Evolutionary conservation across 768 basidiomycete species (phyloP).

Genomic region (Baorangia bicolor): DNA sequence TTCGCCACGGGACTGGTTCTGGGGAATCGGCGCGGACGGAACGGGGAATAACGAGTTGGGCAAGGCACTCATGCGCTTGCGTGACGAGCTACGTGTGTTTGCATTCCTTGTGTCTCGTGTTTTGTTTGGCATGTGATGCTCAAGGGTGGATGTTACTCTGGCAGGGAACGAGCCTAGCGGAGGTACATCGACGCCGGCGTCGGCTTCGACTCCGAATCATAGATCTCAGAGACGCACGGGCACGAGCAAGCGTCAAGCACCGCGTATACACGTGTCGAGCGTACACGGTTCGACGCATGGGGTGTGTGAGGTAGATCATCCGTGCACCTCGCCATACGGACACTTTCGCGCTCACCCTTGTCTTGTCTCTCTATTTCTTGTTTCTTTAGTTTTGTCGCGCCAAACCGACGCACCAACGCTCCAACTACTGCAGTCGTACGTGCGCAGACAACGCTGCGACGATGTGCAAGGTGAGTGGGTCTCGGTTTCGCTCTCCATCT

Average conservation of each 20-base stretch:
- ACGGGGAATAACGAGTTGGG: slow-evolving; percentile 72
- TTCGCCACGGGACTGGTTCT: slow-evolving; percentile 73
- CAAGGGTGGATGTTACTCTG: not conserved
- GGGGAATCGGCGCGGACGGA: slow-evolving; percentile 69
- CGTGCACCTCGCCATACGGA: not conserved
- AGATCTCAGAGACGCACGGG: not conserved
- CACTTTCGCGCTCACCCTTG: not conserved
- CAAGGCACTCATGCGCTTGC: slow-evolving; percentile 63
- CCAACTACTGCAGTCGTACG: slow-evolving; percentile 60
- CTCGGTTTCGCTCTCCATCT: not conserved
- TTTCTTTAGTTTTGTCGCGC: slow-evolving; percentile 48
- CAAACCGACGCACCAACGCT: slow-evolving; percentile 54
- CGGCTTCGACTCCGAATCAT: slow-evolving; percentile 3
- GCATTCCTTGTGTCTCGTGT: not conserved
- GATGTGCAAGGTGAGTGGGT: slow-evolving; percentile 23
- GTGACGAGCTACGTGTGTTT: slow-evolving; percentile 47
- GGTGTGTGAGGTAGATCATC: slow-evolving; percentile 25
- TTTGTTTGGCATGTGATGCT: not conserved
- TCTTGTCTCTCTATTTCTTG: not conserved
- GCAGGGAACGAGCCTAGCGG: slow-evolving; percentile 13
- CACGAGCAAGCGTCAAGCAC: slow-evolving; percentile 7
- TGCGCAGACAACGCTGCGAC: slow-evolving; percentile 48
- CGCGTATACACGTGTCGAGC: slow-evolving; percentile 8
- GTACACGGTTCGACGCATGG: slow-evolving; percentile 1
- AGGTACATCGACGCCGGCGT: not conserved